A percentile compares a stretch with the other conserved stretches of the same genome.
phyloP scores from a whole-genome alignment of 129 eudicot genomes.

The Lonicera japonica region DNA sequence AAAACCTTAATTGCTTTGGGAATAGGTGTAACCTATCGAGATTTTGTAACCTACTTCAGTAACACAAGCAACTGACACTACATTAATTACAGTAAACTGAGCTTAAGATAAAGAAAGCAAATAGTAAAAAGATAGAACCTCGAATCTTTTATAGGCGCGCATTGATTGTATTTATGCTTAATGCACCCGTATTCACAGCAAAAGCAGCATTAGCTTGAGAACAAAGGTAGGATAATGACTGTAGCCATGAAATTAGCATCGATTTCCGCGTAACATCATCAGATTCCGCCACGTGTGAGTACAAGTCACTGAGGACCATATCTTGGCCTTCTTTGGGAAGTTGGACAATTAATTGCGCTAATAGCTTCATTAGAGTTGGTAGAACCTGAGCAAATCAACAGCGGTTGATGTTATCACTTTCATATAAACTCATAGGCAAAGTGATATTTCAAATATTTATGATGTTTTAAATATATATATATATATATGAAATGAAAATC shows the following conservation, averaged over 20 bases:
- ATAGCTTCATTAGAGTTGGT: slow-evolving; percentile 79
- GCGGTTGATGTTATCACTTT: neutral
- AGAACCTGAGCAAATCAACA: slow-evolving; percentile 43
- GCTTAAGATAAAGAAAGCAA: too few species aligned
- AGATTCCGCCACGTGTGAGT: slow-evolving; percentile 84
- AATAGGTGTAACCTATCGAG: too few species aligned
- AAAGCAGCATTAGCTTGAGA: slow-evolving; percentile 42
- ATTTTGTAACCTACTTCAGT: too few species aligned
- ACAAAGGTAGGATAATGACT: slow-evolving; percentile 79
- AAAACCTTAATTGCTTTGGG: too few species aligned
- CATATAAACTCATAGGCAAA: neutral
- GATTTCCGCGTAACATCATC: slow-evolving; percentile 93
- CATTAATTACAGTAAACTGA: too few species aligned
- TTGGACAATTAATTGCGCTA: slow-evolving; percentile 59
- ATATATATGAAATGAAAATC: too few species aligned
- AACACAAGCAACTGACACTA: too few species aligned
- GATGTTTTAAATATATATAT: too few species aligned
- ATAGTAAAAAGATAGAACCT: too few species aligned
- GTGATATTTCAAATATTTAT: too few species aligned
- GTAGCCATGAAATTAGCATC: slow-evolving; percentile 82
- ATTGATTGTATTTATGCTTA: slow-evolving; percentile 35
- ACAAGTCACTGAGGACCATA: slow-evolving; percentile 67
- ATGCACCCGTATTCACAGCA: slow-evolving; percentile 26
- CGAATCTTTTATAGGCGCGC: slow-evolving; percentile 60
- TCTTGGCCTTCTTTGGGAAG: slow-evolving; percentile 64